These are phyloP conservation scores for Beauveria pseudobassiana DNA, from an alignment of 2,329 filamentous ascomycete species.

Conservation along the genomic window DNA sequence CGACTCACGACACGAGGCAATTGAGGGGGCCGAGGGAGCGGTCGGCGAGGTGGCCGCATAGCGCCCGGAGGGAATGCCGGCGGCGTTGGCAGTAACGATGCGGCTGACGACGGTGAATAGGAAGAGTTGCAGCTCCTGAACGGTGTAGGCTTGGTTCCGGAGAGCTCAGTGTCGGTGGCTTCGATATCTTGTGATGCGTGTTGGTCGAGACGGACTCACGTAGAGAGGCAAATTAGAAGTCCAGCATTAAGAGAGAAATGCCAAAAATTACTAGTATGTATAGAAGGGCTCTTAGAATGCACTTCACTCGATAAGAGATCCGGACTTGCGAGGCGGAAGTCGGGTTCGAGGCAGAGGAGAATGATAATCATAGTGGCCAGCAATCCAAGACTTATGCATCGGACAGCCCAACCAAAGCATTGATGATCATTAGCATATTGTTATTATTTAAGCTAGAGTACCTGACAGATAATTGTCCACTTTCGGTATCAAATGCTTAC, in stretches of 20 bases:
- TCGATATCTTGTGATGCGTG: too few relatives aligned
- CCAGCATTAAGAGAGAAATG: too few relatives aligned
- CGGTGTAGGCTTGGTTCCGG: too few relatives aligned
- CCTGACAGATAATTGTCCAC: too few relatives aligned
- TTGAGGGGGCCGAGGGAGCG: background rate
- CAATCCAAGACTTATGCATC: background rate
- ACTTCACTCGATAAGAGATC: background rate
- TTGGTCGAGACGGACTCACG: background rate
- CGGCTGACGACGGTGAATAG: background rate
- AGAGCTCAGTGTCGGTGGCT: too few relatives aligned
- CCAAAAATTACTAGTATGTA: too few relatives aligned
- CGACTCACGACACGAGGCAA: too few relatives aligned
- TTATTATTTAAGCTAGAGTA: too few relatives aligned
- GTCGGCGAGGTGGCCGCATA: background rate
- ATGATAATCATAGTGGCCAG: background rate
- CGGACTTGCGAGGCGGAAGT: background rate
- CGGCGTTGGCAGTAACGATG: background rate
- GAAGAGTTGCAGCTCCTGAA: too few relatives aligned
- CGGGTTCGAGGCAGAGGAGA: background rate
- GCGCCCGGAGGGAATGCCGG: background rate
- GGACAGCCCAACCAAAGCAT: background rate
- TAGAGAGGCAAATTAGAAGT: background rate
- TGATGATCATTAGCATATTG: too few relatives aligned
- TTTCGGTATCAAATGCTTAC: too few relatives aligned
- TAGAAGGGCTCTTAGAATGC: too few relatives aligned